Evolutionary conservation across 768 basidiomycete genomes (phyloP).

Genomic region (Multifurca ochricompacta): DNA sequence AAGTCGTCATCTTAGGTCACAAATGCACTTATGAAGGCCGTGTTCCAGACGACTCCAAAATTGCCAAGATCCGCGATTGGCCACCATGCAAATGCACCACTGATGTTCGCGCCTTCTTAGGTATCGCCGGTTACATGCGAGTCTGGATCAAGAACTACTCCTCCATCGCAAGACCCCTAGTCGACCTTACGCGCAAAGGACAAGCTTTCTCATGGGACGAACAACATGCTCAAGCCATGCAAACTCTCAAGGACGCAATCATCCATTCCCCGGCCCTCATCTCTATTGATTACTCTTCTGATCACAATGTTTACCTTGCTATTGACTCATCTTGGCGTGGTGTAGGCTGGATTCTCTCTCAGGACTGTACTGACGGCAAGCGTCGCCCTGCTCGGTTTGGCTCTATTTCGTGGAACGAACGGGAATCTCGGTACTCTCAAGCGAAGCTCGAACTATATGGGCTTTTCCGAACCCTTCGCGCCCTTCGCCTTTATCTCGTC

Average conservation of each 20-base stretch:
- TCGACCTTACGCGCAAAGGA: constrained; percentile 23
- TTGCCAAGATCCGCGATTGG: constrained; percentile 26
- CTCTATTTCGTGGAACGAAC: constrained; percentile 32
- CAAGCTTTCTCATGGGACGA: background rate
- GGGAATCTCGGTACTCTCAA: constrained; percentile 22
- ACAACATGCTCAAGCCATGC: background rate
- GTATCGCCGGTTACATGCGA: constrained; percentile 18
- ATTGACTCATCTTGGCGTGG: constrained; percentile 26
- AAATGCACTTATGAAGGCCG: constrained; percentile 31
- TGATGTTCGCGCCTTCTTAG: constrained; percentile 26
- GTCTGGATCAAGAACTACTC: constrained; percentile 25
- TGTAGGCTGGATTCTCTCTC: constrained; percentile 25
- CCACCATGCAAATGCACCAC: constrained; percentile 11
- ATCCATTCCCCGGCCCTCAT: constrained; percentile 14
- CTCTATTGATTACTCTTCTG: constrained; percentile 22
- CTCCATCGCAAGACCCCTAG: constrained; percentile 13
- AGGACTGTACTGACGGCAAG: constrained; percentile 20
- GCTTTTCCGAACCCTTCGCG: constrained; percentile 20
- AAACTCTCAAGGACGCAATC: background rate
- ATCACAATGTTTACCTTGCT: constrained; percentile 20
- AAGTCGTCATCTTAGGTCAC: constrained; percentile 28
- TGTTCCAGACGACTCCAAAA: constrained; percentile 26
- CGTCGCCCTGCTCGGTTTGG: constrained; percentile 30
- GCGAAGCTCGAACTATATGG: constrained; percentile 27
- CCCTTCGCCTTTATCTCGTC: constrained; percentile 23